These are phyloP conservation scores for Camellia sinensis DNA, from an alignment of 148 eudicot species.

Conservation along the genomic window DNA sequence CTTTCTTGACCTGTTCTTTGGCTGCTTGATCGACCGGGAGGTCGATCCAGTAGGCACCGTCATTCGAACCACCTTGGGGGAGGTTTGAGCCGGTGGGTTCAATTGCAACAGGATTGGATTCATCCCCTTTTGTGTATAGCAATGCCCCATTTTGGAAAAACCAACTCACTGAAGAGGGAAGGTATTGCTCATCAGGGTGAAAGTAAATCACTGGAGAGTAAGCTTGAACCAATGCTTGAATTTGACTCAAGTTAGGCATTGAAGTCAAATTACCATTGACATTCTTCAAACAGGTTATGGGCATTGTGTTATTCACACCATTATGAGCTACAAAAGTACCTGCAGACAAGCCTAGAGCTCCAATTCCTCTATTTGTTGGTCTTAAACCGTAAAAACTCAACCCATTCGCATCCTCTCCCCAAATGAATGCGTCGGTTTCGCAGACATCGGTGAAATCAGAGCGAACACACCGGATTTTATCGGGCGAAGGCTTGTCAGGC, in stretches of 20 bases:
- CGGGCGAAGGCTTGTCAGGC: conserved; percentile 30
- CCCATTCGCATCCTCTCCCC: conserved; percentile 24
- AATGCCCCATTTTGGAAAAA: conserved; percentile 42
- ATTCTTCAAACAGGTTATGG: conserved; percentile 34
- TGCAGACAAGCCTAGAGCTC: conserved; percentile 27
- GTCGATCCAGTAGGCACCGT: conserved; percentile 43
- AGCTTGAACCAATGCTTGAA: conserved; percentile 24
- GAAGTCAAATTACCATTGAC: conserved; percentile 5
- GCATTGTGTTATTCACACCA: not conserved
- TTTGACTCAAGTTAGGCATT: conserved; percentile 38
- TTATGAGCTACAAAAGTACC: conserved; percentile 33
- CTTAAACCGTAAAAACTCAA: conserved; percentile 23
- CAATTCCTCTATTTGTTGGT: conserved; percentile 29
- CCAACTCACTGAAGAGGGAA: conserved; percentile 42
- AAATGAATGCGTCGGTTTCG: conserved; percentile 26
- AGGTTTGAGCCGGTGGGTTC: conserved; percentile 31
- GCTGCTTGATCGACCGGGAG: conserved; percentile 29
- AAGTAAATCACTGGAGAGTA: conserved; percentile 38
- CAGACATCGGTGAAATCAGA: conserved; percentile 29
- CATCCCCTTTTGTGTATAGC: conserved; percentile 32
- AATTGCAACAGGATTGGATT: conserved; percentile 27
- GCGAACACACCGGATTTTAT: conserved; percentile 36
- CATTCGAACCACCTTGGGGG: conserved; percentile 35
- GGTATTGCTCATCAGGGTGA: conserved; percentile 36
- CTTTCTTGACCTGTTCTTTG: conserved; percentile 33